phyloP scores from a whole-genome alignment of 441 rosid genomes.

The Jatropha podagrica region DNA sequence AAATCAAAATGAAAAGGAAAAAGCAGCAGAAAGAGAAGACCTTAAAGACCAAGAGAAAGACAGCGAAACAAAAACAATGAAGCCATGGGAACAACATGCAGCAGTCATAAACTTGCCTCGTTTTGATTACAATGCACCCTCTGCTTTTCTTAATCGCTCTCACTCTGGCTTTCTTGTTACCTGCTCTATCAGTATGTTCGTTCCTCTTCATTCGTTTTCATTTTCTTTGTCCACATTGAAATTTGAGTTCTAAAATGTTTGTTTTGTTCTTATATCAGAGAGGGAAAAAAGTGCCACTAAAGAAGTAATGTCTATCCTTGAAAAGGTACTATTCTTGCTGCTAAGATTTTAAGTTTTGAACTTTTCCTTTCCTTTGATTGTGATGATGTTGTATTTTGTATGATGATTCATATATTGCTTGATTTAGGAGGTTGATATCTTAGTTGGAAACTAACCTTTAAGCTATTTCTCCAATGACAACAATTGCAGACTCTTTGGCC shows the following conservation, averaged over 20 bases:
- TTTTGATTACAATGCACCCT: conserved; percentile 82
- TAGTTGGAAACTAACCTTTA: background rate
- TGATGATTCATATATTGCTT: background rate
- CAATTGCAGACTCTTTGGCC: background rate
- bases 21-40: conserved; percentile 21
- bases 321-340: conserved; percentile 37
- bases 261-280: conserved; percentile 36
- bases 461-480: background rate
- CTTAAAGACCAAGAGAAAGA: conserved; percentile 21
- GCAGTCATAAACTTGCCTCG: conserved; percentile 82
- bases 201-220: background rate
- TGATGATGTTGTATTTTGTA: background rate
- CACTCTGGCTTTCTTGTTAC: conserved; percentile 85
- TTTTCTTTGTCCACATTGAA: background rate
- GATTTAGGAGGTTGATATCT: background rate
- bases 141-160: conserved; percentile 64
- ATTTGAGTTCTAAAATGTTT: conserved; percentile 1
- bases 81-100: conserved; percentile 82
- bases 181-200: conserved; percentile 56
- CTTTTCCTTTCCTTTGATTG: background rate
- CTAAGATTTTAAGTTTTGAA: background rate
- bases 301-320: conserved; percentile 75
- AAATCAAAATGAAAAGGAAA: conserved; percentile 15
- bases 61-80: conserved; percentile 30
- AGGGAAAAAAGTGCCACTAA: conserved; percentile 92